Base-by-base conservation (phyloP, 495 filamentous ascomycete genomes). In the Penicillium desertorum region DNA sequence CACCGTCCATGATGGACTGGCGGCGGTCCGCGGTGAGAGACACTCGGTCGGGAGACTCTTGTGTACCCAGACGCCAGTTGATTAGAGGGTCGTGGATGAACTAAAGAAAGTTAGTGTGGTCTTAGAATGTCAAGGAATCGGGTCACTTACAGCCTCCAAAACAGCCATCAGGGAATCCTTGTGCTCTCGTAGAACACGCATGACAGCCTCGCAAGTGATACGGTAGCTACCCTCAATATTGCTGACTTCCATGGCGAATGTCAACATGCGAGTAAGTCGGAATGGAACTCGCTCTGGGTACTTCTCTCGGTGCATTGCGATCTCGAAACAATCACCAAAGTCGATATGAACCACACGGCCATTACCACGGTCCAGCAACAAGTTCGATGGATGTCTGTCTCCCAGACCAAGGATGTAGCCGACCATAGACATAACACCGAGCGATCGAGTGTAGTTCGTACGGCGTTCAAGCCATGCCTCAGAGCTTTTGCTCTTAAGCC, bases 351-450 rank as follows among this genome's bases (percentile, higher is more conserved):
- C 86, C 54, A 99, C 91, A 71, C 91, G 95, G 63, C 94, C 94
- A 5, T 92, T 99, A 59, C 94, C 86, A 22, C 90, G 86, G 73
- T 98, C 94, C 29, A 99, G 84, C 85, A 99, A 92, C 66, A 99
- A 79, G 66, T 99, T 99, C 51, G 91, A 96, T 29, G 94, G 94
- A 75, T 99, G 94, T 32, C 94, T 86, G 70, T 99, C 94, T 30
- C 94, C 94, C 43, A 99, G 81, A 60, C 94, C 94, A 42, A 99
- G 88, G 65, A 99, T 96, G 67, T 99, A 98, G 54, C 94, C 94
- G 9, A 97, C 94, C 93, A 99, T 99, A n/a, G 92, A 96, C 94
- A 98, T 99, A 56, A 97, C 95, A 61, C 90, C 94, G 14, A 98
- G 82, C 14, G 94, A 98, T 53, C 94, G 88, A 39, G 95, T 98